These are phyloP conservation scores for Sclerotinia nivalis DNA, from an alignment of 2,329 filamentous ascomycete species.

Conservation along the genomic window DNA sequence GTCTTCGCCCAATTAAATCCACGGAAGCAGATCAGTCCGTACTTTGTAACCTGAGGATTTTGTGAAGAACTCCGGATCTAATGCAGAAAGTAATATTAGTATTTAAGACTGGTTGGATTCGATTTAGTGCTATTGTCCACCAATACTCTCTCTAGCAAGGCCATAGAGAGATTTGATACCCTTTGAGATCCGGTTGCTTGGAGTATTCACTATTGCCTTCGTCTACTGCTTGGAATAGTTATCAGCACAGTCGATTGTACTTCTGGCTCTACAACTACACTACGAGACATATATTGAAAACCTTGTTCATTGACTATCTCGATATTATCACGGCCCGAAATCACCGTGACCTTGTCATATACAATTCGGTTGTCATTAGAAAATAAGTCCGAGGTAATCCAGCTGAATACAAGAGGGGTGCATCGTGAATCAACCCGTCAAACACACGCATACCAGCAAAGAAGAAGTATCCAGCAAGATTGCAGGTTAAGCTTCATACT, in stretches of 20 bases:
- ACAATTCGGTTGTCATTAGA: too few species aligned
- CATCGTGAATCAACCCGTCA: too few species aligned
- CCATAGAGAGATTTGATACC: background rate
- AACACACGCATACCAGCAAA: too few species aligned
- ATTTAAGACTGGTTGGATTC: background rate
- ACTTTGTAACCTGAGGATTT: background rate
- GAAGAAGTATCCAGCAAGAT: too few species aligned
- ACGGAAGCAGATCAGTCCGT: background rate
- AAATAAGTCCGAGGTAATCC: too few species aligned
- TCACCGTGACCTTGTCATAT: too few species aligned
- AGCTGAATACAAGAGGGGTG: too few species aligned
- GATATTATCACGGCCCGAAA: too few species aligned
- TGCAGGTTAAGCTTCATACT: too few species aligned
- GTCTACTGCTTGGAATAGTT: background rate
- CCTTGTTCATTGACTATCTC: background rate
- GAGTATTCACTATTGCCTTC: background rate
- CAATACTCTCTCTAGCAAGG: background rate
- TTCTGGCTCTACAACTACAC: background rate
- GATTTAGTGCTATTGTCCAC: background rate
- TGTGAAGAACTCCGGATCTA: background rate
- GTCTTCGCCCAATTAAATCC: background rate
- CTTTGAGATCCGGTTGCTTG: background rate
- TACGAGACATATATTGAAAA: too few species aligned
- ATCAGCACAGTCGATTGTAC: background rate
- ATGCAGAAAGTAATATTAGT: background rate